A percentile compares a stretch with the other conserved stretches of the same genome.
Evolutionary conservation across 208 protist species (phyloP).

Genomic region (Angomonas ambiguus): DNA sequence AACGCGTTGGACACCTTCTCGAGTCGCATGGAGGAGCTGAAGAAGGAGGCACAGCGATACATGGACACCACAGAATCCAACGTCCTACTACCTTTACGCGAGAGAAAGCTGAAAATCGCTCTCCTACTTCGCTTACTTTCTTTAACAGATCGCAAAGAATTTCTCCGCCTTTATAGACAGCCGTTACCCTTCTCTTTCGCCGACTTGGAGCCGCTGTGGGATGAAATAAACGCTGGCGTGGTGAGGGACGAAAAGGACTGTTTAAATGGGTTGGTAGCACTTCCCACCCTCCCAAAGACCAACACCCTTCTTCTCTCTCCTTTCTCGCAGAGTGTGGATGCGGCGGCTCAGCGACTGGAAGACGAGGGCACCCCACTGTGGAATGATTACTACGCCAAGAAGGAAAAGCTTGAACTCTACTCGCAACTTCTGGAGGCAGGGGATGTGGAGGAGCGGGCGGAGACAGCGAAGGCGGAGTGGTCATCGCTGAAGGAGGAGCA

Average conservation of each 20-base stretch:
- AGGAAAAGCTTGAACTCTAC: slow-evolving; percentile 49
- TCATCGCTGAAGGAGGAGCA: not conserved
- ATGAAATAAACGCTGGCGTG: not conserved
- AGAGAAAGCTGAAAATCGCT: slow-evolving; percentile 3
- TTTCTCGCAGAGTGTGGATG: not conserved
- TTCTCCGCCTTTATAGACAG: not conserved
- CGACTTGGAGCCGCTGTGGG: not conserved
- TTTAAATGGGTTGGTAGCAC: not conserved
- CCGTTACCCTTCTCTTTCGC: not conserved
- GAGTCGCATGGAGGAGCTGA: not conserved
- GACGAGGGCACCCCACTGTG: not conserved
- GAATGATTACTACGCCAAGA: slow-evolving; percentile 13
- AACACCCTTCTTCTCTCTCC: not conserved
- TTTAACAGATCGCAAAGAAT: slow-evolving; percentile 14
- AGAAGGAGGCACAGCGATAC: not conserved
- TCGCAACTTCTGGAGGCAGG: slow-evolving; percentile 35
- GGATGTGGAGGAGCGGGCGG: slow-evolving; percentile 29
- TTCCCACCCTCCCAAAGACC: not conserved
- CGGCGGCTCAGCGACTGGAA: not conserved
- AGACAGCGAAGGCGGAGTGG: not conserved
- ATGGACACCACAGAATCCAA: slow-evolving; percentile 3
- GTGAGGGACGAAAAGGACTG: not conserved
- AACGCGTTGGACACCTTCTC: slow-evolving; percentile 12
- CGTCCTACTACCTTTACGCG: not conserved
- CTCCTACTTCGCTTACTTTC: slow-evolving; percentile 29